These are phyloP conservation scores for Pichia cephalocereana DNA, from an alignment of 805 yeast genomes.

Conservation along the genomic window DNA sequence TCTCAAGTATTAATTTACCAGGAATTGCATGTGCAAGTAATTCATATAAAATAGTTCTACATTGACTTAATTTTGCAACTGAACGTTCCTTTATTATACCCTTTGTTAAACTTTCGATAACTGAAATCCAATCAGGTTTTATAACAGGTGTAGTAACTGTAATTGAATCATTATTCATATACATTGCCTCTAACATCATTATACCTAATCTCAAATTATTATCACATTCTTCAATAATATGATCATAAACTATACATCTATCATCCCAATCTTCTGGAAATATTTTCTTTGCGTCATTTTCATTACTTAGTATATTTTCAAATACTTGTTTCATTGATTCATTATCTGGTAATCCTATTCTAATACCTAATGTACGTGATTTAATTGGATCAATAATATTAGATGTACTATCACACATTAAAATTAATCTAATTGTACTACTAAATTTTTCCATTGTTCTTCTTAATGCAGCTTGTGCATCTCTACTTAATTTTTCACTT, in stretches of 20 bases:
- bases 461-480: conserved; percentile 93
- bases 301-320: conserved; percentile 45
- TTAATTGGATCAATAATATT: conserved; percentile 90
- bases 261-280: conserved; percentile 30
- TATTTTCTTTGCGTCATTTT: conserved; percentile 28
- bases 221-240: conserved; percentile 46
- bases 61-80: conserved; percentile 50
- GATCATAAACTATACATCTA: conserved; percentile 29
- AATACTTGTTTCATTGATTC: conserved; percentile 53
- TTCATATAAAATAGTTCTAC: conserved; percentile 70
- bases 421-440: conserved; percentile 69
- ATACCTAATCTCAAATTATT: conserved; percentile 74
- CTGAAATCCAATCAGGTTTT: conserved; percentile 85
- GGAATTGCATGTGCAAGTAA: conserved; percentile 91
- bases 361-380: conserved; percentile 81
- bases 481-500: conserved; percentile 82
- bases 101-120: conserved; percentile 55
- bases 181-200: conserved; percentile 72
- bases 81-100: conserved; percentile 52
- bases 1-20: conserved; percentile 68
- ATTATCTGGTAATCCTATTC: conserved; percentile 72
- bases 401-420: conserved; percentile 84
- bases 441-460: conserved; percentile 96
- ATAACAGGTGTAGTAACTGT: conserved; percentile 42
- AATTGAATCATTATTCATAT: conserved; percentile 55